Evolutionary conservation across 1,139 yeast species (phyloP), one percentile per base, ranked within the genome.

Genomic region (Pneumocystis jirovecii): DNA sequence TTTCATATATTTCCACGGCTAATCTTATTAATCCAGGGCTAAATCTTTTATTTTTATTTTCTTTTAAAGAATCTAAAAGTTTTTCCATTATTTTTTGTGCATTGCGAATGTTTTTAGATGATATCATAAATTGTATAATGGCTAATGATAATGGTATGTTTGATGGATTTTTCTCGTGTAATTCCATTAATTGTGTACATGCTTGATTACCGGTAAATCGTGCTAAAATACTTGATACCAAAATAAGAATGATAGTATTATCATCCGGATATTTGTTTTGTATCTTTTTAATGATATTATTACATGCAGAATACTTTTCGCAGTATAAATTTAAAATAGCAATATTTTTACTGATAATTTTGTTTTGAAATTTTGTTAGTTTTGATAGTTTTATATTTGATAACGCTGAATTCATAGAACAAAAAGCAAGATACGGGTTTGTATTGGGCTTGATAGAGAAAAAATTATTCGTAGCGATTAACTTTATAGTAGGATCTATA

Each of bases 121-220:
- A 72, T 3, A 78, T 71, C 70, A 80, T 80, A 15, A 82, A 68
- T 69, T 81, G 83, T 12, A 82, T 79, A 56, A 85, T 76, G 2
- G 74, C 71, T 37, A 75, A 67, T 8, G 71, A 73, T 63, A 70
- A 63, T 7, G 71, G 69, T 17, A 71, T 62, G 59, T 68, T 69
- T 5, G 63, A 61, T 44, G 72, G 72, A 29, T 68, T 66, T 34
- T 64, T 66, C 40, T 68, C 67, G 63, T 69, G 68, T 40, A 62
- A 44, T 61, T 68, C 66, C 19, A 15, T 56, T 63, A 61, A 62
- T 66, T 62, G 17, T 50, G 34, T 12, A 21, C 17, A 25, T 61
- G 63, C 64, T 64, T 62, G 17, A 44, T 63, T 8, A 65, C 63
- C 56, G 64, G 21, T 25, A 66, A 63, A 21, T 61, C 59, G 25